A percentile compares a stretch with the other conserved stretches of the same genome.
phyloP scores from a whole-genome alignment of 768 basidiomycete genomes.

The Tylopilus plumbeoviolaceoides region DNA sequence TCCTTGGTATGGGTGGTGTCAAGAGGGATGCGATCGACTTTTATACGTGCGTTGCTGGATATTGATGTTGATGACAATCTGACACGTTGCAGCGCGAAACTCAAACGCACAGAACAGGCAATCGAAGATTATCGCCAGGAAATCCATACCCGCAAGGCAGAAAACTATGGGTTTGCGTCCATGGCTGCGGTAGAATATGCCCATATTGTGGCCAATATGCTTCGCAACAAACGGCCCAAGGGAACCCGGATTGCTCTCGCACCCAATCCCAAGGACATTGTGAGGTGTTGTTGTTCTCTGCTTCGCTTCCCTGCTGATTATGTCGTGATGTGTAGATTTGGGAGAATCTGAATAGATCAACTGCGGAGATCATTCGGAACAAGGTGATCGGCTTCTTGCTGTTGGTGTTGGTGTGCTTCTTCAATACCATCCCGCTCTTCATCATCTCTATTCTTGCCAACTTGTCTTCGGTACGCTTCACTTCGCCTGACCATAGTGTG shows the following conservation, averaged over 20 bases:
- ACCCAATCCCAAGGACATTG: constrained; percentile 88
- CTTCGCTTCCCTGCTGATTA: background rate
- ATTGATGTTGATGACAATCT: background rate
- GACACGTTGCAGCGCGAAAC: constrained; percentile 34
- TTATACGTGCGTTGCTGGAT: constrained; percentile 65
- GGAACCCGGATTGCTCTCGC: constrained; percentile 71
- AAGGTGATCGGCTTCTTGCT: constrained; percentile 72
- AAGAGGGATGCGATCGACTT: constrained; percentile 92
- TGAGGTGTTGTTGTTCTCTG: constrained; percentile 32
- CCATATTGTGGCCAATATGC: constrained; percentile 74
- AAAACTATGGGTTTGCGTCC: constrained; percentile 90
- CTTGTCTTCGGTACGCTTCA: constrained; percentile 61
- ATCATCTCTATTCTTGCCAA: constrained; percentile 91
- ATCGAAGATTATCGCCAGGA: constrained; percentile 71
- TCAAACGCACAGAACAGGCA: constrained; percentile 62
- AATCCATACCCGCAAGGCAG: constrained; percentile 71
- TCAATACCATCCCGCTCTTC: constrained; percentile 92
- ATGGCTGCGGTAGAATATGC: constrained; percentile 88
- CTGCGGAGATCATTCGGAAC: constrained; percentile 63
- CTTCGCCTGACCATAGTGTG: background rate
- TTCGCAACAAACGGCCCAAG: constrained; percentile 66
- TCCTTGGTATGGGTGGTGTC: constrained; percentile 75
- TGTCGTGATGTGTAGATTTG: constrained; percentile 56
- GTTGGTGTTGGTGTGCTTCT: constrained; percentile 78
- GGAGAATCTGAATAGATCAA: constrained; percentile 79